These are phyloP conservation scores for Rhododendron mucronatum DNA, from an alignment of 148 eudicot species.

Conservation along the genomic window DNA sequence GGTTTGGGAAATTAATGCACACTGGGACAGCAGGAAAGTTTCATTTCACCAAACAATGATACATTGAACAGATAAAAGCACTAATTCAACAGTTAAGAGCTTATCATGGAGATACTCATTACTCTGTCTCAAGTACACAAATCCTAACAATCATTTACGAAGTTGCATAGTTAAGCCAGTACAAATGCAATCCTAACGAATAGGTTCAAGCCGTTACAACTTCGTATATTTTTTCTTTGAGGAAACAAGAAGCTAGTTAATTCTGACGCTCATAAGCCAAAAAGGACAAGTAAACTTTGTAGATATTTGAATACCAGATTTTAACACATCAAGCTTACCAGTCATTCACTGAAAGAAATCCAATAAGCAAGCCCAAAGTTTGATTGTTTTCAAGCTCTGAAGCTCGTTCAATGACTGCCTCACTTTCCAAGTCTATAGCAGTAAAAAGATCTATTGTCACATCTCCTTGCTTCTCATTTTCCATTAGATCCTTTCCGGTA, in stretches of 20 bases:
- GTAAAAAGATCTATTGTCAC: constrained; percentile 79
- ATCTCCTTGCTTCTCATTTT: constrained; percentile 96
- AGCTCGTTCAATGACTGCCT: too few relatives aligned
- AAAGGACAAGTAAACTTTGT: background rate
- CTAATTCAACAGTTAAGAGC: background rate
- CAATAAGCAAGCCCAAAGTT: too few relatives aligned
- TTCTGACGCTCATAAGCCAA: background rate
- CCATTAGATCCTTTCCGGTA: constrained; percentile 99
- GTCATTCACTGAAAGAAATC: too few relatives aligned
- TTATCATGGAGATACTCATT: background rate
- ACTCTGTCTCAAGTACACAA: background rate
- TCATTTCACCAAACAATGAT: background rate
- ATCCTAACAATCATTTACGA: background rate
- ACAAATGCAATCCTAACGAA: background rate
- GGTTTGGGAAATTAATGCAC: background rate
- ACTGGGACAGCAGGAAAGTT: background rate
- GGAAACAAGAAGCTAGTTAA: background rate
- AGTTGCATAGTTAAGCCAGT: background rate
- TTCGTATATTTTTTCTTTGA: background rate
- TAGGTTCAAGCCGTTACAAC: background rate
- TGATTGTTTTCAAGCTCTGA: too few relatives aligned
- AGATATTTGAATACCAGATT: background rate
- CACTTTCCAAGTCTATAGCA: too few relatives aligned
- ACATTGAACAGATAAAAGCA: background rate
- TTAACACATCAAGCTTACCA: too few relatives aligned